Conservation (phyloP, 2,329 filamentous ascomycete genomes). For the Stagonosporopsis vannaccii region DNA sequence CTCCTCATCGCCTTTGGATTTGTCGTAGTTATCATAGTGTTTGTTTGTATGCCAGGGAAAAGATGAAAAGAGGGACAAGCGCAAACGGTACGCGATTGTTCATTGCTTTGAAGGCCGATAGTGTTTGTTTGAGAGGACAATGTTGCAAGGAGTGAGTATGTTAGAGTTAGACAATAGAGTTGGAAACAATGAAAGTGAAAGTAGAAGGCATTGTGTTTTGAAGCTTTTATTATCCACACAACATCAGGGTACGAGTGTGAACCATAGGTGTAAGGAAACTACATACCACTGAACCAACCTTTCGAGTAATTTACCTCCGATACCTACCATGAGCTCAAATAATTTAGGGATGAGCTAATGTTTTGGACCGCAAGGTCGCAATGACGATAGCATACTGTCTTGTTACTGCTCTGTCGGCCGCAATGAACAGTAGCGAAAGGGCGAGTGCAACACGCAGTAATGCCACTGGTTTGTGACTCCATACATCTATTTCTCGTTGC, state of each 20-base stretch:
- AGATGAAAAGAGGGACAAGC: background rate
- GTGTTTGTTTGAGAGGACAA: constrained; percentile 3
- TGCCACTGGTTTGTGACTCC: background rate
- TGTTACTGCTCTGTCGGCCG: background rate
- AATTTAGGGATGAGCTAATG: no score
- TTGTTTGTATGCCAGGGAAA: background rate
- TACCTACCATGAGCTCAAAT: background rate
- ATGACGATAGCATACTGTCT: background rate
- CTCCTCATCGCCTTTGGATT: background rate
- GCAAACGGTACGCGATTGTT: background rate
- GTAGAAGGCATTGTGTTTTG: constrained; percentile 1
- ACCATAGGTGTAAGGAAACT: background rate
- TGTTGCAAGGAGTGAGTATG: background rate
- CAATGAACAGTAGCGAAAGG: no score
- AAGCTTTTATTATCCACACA: background rate
- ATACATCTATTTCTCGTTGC: background rate
- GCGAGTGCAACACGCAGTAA: background rate
- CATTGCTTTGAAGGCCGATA: background rate
- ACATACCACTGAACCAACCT: background rate
- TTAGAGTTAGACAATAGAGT: background rate
- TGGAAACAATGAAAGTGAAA: background rate
- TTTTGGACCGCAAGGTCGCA: no score
- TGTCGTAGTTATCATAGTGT: background rate
- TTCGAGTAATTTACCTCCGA: background rate
- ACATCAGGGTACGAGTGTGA: background rate